These are phyloP conservation scores for Yarrowia deformans DNA, from an alignment of 805 yeast genomes.

Conservation along the genomic window DNA sequence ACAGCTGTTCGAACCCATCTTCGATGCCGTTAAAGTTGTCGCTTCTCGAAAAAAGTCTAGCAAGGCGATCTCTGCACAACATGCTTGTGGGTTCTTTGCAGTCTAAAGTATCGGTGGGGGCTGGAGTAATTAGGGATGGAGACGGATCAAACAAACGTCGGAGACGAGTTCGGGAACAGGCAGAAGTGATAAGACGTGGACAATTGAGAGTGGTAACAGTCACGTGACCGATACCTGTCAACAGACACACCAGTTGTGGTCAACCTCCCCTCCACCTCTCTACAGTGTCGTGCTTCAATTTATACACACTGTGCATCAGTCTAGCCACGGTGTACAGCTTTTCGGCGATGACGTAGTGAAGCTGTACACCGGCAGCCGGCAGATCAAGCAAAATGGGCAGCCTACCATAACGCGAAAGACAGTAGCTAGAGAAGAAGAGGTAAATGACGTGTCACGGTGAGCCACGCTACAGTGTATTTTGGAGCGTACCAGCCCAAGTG, in stretches of 20 bases:
- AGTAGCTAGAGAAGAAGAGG: background rate
- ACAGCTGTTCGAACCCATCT: background rate
- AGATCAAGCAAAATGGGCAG: background rate
- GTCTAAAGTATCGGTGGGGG: background rate
- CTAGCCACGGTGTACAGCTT: background rate
- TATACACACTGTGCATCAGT: constrained; percentile 19
- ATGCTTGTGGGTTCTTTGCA: constrained; percentile 25
- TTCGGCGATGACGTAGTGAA: no score
- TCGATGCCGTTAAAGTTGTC: constrained; percentile 9
- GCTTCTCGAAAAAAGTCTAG: constrained; percentile 26
- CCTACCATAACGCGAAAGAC: constrained; percentile 29
- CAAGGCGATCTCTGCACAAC: constrained; percentile 25
- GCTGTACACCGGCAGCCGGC: constrained; percentile 2
- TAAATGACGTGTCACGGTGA: constrained; percentile 11
- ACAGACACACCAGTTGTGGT: no score
- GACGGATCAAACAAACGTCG: no score
- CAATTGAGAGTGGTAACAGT: no score
- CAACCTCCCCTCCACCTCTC: background rate
- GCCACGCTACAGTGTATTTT: constrained; percentile 5
- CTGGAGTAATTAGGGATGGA: no score
- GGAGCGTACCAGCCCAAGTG: background rate
- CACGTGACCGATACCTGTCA: no score
- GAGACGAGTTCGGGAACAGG: no score
- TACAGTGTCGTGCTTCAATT: constrained; percentile 16
- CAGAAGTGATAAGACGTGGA: no score